Evolutionary conservation across 306 rosid genomes (phyloP).

Genomic region (Alnus glutinosa): DNA sequence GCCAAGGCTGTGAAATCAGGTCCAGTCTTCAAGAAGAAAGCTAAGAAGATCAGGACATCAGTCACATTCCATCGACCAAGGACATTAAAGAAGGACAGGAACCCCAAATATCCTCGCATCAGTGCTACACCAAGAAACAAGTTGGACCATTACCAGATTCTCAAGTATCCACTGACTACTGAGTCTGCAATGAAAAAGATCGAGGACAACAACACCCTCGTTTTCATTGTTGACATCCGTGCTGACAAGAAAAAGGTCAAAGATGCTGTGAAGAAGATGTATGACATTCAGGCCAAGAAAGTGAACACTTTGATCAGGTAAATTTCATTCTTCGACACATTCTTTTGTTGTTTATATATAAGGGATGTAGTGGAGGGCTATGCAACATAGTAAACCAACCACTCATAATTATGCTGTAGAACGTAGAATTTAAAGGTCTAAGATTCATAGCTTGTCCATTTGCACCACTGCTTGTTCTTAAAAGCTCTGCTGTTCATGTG

Average conservation of each 20-base stretch:
- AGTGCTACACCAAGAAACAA: constrained; percentile 86
- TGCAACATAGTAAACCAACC: not conserved
- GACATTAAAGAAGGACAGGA: constrained; percentile 75
- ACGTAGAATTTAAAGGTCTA: not conserved
- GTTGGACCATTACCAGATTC: constrained; percentile 88
- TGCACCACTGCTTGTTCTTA: not conserved
- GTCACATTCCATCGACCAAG: constrained; percentile 90
- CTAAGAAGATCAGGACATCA: constrained; percentile 74
- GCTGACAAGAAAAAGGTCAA: constrained; percentile 87
- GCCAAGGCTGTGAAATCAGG: constrained; percentile 93
- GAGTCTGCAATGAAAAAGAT: constrained; percentile 97
- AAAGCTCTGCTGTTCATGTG: not conserved
- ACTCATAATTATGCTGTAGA: not conserved
- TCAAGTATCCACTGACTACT: constrained; percentile 71
- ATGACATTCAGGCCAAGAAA: constrained; percentile 90
- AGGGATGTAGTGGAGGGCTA: not conserved
- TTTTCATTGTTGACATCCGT: constrained; percentile 82
- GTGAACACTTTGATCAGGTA: constrained; percentile 95
- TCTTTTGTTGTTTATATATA: not conserved
- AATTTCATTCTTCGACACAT: not conserved
- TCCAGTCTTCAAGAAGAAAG: constrained; percentile 66
- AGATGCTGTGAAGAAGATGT: constrained; percentile 90
- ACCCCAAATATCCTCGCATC: constrained; percentile 83
- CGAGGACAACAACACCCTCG: constrained; percentile 86
- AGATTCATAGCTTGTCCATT: not conserved